These are phyloP conservation scores for Pholiota microspora DNA, from an alignment of 768 basidiomycete species.

Conservation along the genomic window DNA sequence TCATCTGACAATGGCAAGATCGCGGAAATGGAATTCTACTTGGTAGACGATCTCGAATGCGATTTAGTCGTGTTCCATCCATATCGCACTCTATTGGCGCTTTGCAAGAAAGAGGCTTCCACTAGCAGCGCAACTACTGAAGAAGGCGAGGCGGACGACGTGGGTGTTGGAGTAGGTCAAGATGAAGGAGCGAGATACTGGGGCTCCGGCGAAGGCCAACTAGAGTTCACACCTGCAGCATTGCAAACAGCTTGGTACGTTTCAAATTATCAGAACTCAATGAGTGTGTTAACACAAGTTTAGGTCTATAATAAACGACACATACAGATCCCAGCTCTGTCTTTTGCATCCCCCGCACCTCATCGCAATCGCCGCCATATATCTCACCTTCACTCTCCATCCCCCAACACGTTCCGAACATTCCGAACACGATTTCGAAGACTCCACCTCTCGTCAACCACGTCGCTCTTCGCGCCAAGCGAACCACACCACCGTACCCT, in stretches of 20 bases:
- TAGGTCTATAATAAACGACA: constrained; percentile 97
- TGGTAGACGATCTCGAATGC: constrained; percentile 95
- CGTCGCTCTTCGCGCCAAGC: constrained; percentile 35
- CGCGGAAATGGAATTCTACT: constrained; percentile 99
- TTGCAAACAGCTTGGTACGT: constrained; percentile 90
- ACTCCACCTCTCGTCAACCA: constrained; percentile 26
- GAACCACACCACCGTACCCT: constrained; percentile 24
- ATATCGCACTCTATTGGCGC: constrained; percentile 80
- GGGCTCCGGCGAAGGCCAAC: constrained; percentile 77
- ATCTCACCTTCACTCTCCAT: constrained; percentile 81
- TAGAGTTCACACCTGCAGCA: constrained; percentile 72
- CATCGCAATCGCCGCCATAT: constrained; percentile 89
- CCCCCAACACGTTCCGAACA: constrained; percentile 41
- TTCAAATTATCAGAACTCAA: constrained; percentile 22
- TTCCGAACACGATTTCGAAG: constrained; percentile 10
- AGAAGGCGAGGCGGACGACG: constrained; percentile 57
- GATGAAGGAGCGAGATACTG: constrained; percentile 69
- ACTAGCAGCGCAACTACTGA: constrained; percentile 29
- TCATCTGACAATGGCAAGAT: constrained; percentile 86
- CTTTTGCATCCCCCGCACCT: constrained; percentile 95
- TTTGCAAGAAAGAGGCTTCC: constrained; percentile 60
- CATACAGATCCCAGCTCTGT: constrained; percentile 89
- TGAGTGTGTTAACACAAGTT: constrained; percentile 45
- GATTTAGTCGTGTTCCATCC: constrained; percentile 94
- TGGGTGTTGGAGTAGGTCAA: constrained; percentile 41